These are phyloP conservation scores for Apiotrichum sp. DNA, from an alignment of 1,284 basidiomycete species.

Conservation along the genomic window DNA sequence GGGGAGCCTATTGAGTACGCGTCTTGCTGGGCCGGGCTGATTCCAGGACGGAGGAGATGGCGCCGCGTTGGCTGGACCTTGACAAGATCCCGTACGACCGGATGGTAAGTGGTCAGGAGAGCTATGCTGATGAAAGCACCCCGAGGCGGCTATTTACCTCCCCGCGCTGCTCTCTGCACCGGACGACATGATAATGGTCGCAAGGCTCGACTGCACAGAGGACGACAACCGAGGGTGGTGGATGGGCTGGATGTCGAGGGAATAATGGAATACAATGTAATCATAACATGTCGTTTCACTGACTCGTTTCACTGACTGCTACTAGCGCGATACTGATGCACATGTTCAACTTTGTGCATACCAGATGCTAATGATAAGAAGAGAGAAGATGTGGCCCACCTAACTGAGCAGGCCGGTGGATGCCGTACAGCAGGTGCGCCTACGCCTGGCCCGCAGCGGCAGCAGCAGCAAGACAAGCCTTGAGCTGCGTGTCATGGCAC, in stretches of 20 bases:
- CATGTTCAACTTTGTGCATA: too few species aligned
- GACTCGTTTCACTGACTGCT: too few species aligned
- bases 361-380: too few species aligned
- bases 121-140: neutral
- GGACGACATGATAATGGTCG: neutral
- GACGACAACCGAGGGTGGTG: neutral
- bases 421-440: too few species aligned
- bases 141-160: neutral
- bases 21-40: neutral
- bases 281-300: too few species aligned
- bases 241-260: slow-evolving; percentile 1
- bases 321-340: too few species aligned
- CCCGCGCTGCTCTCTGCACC: neutral
- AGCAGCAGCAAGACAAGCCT: neutral
- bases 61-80: neutral
- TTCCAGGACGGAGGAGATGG: slow-evolving; percentile 1
- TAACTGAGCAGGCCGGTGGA: too few species aligned
- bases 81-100: neutral
- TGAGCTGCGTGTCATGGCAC: slow-evolving; percentile 15
- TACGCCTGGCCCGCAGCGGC: neutral
- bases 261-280: too few species aligned
- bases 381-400: too few species aligned
- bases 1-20: neutral
- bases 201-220: neutral
- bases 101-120: neutral